A percentile compares a stretch with the other conserved stretches of the same genome.
These are phyloP conservation scores for Rhodotorula graminis DNA, from an alignment of 768 basidiomycete genomes.

Conservation along the genomic window DNA sequence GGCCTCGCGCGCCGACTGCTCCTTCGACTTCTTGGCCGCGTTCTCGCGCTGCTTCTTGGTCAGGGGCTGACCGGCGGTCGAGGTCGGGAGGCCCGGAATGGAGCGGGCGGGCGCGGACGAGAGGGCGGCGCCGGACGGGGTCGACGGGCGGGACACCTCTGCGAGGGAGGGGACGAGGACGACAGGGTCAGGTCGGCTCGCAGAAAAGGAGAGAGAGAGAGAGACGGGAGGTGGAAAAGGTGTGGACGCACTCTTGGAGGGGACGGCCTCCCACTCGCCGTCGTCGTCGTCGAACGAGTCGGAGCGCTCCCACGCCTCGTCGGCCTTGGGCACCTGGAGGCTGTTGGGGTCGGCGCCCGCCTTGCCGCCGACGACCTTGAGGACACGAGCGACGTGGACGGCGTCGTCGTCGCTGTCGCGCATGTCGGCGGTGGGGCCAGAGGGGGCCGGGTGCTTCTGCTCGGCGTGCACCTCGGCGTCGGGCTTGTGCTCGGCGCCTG, in stretches of 20 bases:
- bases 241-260: slow-evolving; percentile 25
- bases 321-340: background rate
- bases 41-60: slow-evolving; percentile 39
- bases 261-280: slow-evolving; percentile 28
- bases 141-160: slow-evolving; percentile 29
- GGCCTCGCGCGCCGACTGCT: slow-evolving; percentile 11
- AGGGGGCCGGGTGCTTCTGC: slow-evolving; percentile 2
- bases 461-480: background rate
- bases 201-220: too few relatives aligned
- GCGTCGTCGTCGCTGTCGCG: slow-evolving; percentile 23
- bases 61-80: background rate
- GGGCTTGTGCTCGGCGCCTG: background rate
- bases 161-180: background rate
- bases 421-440: slow-evolving; percentile 19
- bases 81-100: slow-evolving; percentile 20
- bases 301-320: slow-evolving; percentile 21
- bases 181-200: background rate
- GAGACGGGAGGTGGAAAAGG: too few relatives aligned
- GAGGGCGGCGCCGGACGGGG: slow-evolving; percentile 3
- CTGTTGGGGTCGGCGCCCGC: slow-evolving; percentile 14
- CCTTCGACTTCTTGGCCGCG: slow-evolving; percentile 25
- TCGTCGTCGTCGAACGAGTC: slow-evolving; percentile 30
- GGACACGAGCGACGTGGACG: slow-evolving; percentile 13
- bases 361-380: slow-evolving; percentile 35
- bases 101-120: background rate